Base-by-base conservation (phyloP, 2,329 filamentous ascomycete genomes). In the Hymenoscyphus infarciens region DNA sequence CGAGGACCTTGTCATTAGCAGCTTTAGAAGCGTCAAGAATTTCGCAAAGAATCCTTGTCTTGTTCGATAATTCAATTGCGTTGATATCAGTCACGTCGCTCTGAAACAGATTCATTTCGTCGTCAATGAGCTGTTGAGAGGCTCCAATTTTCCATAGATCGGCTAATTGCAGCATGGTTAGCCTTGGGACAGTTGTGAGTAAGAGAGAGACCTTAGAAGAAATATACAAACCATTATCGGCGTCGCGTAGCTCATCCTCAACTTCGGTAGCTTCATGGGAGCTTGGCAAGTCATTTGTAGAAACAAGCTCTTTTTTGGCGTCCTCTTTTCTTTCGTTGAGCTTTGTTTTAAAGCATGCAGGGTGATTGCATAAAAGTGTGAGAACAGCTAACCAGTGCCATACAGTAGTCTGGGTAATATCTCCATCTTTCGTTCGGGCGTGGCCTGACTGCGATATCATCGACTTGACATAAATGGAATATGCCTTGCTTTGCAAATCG, bases 1-100 rank as follows among this genome's bases (percentile, higher is more conserved):
- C 78, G 0, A 97, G 80, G 1, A 92, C 83, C 70, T 92, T 92
- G 74, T 97, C 93, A 0, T 81, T 80, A 0, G 80, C 75, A 1
- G 73, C 72, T 45, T 81, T 82, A 6, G 88, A 87, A 66, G 88
- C 81, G 25, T 87, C 79, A 0, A 97, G 74, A 57, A 97, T 94
- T 55, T 81, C 76, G 53, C 85, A 76, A n/a, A 96, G 77, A 5
- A 93, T 77, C 13, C 79, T 70, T 6, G 88, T 83, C 71, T 95
- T 94, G 71, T 86, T 82, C 0, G 92, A 96, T 13, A 87, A 74
- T 0, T 73, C 68, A 1, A 82, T 71, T 3, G 82, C 77, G 13
- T 80, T 74, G 5, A 81, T 71, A 31, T 70, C 64, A 7, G 16
- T 13, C 4, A 57, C 33, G 13, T 66, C 58, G 57, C 62, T 75